phyloP scores from a whole-genome alignment of 306 rosid genomes.

The Gastrolobium villosum region DNA sequence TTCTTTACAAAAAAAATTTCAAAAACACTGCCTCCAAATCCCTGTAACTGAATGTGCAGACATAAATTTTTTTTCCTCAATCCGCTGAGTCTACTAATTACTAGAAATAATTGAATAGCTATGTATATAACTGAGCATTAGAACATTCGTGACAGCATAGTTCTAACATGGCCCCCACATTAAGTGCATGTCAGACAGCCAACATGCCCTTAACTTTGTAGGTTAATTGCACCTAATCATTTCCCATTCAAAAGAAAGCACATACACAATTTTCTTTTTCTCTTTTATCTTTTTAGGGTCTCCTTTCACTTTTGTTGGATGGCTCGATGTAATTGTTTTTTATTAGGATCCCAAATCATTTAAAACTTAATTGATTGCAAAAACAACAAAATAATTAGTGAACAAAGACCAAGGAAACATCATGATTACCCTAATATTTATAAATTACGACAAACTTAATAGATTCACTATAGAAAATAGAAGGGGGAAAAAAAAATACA shows the following conservation, averaged over 20 bases:
- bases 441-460: constrained; percentile 50
- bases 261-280: constrained; percentile 23
- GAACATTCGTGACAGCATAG: constrained; percentile 15
- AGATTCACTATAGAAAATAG: constrained; percentile 38
- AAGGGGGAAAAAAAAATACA: background rate
- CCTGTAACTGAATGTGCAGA: too few relatives aligned
- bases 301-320: constrained; percentile 49
- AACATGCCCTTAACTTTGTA: constrained; percentile 59
- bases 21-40: too few relatives aligned
- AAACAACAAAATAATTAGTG: constrained; percentile 79
- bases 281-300: constrained; percentile 15
- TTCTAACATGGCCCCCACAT: constrained; percentile 36
- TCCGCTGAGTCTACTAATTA: background rate
- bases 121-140: background rate
- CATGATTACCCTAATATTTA: constrained; percentile 70
- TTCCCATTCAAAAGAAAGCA: constrained; percentile 59
- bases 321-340: constrained; percentile 50
- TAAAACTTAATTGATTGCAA: constrained; percentile 61
- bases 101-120: constrained; percentile 18
- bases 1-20: too few relatives aligned
- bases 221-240: constrained; percentile 67
- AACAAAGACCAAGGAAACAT: constrained; percentile 64
- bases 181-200: constrained; percentile 84
- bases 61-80: too few relatives aligned
- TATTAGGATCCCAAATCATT: constrained; percentile 62